Conservation (phyloP, 345 rosid genomes). For the Angophora floribunda region DNA sequence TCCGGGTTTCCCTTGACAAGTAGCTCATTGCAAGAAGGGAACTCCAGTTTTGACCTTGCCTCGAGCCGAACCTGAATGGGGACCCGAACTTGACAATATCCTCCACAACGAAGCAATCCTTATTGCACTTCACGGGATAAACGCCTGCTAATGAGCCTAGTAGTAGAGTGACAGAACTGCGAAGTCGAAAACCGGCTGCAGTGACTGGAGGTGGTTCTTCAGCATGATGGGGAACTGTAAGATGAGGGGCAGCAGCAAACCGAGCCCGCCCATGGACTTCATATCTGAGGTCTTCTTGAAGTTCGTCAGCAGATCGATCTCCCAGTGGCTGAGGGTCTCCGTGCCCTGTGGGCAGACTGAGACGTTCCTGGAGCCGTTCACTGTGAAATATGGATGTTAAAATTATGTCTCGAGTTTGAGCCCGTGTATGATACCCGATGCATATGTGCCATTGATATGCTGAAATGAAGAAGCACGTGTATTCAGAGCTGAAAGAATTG, state of each 20-base stretch:
- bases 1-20: constrained; percentile 59
- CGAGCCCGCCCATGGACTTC: constrained; percentile 64
- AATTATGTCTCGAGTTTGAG: too few species aligned
- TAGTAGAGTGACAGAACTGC: constrained; percentile 55
- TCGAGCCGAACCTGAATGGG: constrained; percentile 68
- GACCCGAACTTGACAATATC: constrained; percentile 79
- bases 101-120: constrained; percentile 78
- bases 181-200: constrained; percentile 61
- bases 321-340: constrained; percentile 41
- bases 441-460: too few species aligned
- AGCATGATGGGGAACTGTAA: constrained; percentile 77
- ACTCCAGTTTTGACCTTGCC: constrained; percentile 97
- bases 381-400: constrained; percentile 76
- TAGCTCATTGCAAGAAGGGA: constrained; percentile 81
- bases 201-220: constrained; percentile 70
- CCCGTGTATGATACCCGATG: too few species aligned
- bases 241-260: too few species aligned
- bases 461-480: too few species aligned
- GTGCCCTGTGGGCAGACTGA: constrained; percentile 62
- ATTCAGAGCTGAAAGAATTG: too few species aligned
- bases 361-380: constrained; percentile 60
- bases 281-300: constrained; percentile 78
- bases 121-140: constrained; percentile 92
- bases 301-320: constrained; percentile 40
- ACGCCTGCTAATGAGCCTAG: constrained; percentile 76